A percentile compares a stretch with the other conserved stretches of the same genome.
Conservation (phyloP, 2,329 filamentous ascomycete species). For the Penicillium janthinellum region DNA sequence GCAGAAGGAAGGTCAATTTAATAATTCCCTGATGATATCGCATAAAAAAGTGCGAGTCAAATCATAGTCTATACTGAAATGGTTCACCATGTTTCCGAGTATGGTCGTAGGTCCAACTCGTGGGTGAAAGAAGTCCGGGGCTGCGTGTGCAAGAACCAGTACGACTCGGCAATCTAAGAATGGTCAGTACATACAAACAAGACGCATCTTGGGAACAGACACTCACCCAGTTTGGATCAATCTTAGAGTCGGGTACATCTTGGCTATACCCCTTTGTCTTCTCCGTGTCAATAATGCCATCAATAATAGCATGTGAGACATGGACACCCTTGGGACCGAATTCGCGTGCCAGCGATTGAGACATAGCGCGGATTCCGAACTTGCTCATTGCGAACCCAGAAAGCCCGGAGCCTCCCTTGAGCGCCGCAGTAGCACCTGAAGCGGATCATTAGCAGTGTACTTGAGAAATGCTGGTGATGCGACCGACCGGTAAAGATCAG, state of each 20-base stretch:
- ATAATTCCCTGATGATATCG: too few species aligned
- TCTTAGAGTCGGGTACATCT: constrained; percentile 53
- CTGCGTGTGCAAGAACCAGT: constrained; percentile 59
- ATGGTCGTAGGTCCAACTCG: constrained; percentile 36
- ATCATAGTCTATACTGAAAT: too few species aligned
- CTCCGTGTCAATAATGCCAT: constrained; percentile 59
- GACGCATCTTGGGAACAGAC: too few species aligned
- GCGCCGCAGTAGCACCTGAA: constrained; percentile 52
- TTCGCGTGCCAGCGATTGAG: constrained; percentile 55
- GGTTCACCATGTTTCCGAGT: constrained; percentile 23
- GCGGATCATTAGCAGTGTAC: neutral
- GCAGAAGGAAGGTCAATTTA: too few species aligned
- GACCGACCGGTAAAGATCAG: constrained; percentile 52
- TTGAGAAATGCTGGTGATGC: neutral
- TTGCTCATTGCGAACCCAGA: constrained; percentile 55
- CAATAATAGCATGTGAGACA: constrained; percentile 58
- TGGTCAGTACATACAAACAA: neutral
- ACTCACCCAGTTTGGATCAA: constrained; percentile 52
- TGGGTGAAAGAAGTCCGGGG: constrained; percentile 55
- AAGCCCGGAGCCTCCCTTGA: constrained; percentile 55
- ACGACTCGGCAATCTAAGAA: constrained; percentile 55
- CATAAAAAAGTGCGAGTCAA: too few species aligned
- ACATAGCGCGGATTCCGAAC: constrained; percentile 55
- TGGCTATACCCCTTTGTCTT: constrained; percentile 44
- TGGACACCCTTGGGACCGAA: constrained; percentile 60